Conservation (phyloP, 225 moss, liverwort and hornwort species). For the Thuidium tamariscinum region DNA sequence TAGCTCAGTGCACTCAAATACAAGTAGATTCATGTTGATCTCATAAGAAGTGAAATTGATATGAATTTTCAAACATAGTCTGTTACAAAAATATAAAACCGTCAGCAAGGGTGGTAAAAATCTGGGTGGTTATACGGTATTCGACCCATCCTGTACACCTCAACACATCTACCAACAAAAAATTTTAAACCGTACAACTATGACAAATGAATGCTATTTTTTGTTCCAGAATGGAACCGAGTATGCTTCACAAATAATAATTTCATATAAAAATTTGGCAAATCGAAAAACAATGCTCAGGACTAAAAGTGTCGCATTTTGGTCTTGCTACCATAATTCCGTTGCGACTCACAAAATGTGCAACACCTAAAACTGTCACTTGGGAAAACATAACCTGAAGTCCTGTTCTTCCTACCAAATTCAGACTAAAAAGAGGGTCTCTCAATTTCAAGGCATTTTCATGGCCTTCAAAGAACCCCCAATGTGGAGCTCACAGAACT, state of each 20-base stretch:
- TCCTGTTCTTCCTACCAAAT: background rate
- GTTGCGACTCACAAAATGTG: background rate
- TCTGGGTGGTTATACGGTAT: no score
- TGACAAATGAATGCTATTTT: background rate
- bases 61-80: no score
- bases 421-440: background rate
- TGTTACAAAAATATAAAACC: no score
- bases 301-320: background rate
- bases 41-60: no score
- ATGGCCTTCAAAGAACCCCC: background rate
- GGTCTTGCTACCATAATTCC: background rate
- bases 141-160: no score
- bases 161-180: background rate
- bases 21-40: no score
- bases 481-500: background rate
- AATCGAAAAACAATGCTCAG: background rate
- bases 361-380: background rate
- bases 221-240: background rate
- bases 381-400: background rate
- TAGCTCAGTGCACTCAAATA: no score
- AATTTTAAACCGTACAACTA: no score
- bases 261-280: background rate
- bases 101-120: no score
- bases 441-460: background rate
- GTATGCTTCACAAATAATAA: background rate